Percentiles rank a stretch among this genome's conserved stretches.
phyloP scores from a whole-genome alignment of 495 filamentous ascomycete species.

The Penicillium odoratum region DNA sequence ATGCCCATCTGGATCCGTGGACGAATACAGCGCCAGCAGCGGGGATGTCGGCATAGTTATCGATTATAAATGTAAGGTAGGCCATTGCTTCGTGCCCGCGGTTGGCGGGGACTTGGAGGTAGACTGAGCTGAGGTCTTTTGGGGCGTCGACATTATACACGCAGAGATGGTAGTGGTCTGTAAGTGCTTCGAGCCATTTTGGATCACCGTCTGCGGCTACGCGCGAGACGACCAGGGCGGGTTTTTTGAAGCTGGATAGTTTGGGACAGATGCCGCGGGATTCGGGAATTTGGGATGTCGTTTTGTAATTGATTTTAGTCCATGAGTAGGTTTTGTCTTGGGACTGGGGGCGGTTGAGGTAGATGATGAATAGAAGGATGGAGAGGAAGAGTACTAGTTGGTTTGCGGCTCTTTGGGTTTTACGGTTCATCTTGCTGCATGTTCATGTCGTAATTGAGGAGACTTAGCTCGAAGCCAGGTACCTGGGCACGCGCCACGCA shows the following conservation, averaged over 20 bases:
- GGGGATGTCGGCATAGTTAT: conserved; percentile 62
- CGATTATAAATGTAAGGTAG: conserved; percentile 67
- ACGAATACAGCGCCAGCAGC: conserved; percentile 44
- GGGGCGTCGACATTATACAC: conserved; percentile 58
- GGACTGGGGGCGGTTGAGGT: conserved; percentile 33
- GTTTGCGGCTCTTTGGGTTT: conserved; percentile 23
- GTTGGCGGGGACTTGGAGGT: conserved; percentile 59
- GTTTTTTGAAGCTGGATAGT: conserved; percentile 33
- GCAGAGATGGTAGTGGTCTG: conserved; percentile 40
- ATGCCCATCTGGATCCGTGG: conserved; percentile 44
- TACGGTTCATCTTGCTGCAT: conserved; percentile 21
- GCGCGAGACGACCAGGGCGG: conserved; percentile 39
- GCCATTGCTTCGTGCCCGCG: conserved; percentile 69
- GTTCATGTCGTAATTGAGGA: no score
- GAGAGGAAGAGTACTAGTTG: conserved; percentile 33
- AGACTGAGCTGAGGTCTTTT: conserved; percentile 29
- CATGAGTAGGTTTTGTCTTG: conserved; percentile 34
- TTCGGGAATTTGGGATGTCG: conserved; percentile 28
- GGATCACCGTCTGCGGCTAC: conserved; percentile 37
- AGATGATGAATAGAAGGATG: conserved; percentile 34
- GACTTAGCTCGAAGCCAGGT: no score
- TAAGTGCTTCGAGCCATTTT: conserved; percentile 36
- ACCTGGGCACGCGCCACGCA: not conserved
- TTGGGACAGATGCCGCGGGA: conserved; percentile 36
- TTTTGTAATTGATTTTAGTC: conserved; percentile 39